These are phyloP conservation scores for Macaranga tanarius DNA, from an alignment of 441 rosid species.

Conservation along the genomic window DNA sequence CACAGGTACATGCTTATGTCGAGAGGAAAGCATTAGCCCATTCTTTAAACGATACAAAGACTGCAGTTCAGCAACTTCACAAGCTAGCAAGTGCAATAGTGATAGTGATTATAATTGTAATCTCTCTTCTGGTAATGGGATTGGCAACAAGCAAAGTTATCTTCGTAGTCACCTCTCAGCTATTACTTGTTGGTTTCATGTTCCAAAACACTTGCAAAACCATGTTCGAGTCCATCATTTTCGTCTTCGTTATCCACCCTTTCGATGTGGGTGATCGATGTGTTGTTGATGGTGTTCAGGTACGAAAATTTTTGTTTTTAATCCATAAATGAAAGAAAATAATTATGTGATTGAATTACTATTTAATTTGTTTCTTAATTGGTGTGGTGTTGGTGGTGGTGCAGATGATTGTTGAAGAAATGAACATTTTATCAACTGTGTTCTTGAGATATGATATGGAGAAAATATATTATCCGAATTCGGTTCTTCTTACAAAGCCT, in stretches of 20 bases:
- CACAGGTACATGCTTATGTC: constrained; percentile 39
- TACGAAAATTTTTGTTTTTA: neutral
- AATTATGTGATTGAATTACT: neutral
- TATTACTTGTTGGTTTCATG: constrained; percentile 42
- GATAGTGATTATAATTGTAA: constrained; percentile 30
- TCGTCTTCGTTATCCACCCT: constrained; percentile 52
- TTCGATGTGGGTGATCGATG: constrained; percentile 58
- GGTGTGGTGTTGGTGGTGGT: too few species aligned
- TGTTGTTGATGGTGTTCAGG: constrained; percentile 52
- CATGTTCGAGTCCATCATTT: constrained; percentile 45
- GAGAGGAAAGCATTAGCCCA: constrained; percentile 47
- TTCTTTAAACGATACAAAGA: constrained; percentile 47
- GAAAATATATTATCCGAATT: constrained; percentile 51
- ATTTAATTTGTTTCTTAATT: too few species aligned
- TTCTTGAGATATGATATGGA: constrained; percentile 47
- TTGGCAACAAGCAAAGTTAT: constrained; percentile 38
- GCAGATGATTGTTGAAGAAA: constrained; percentile 55
- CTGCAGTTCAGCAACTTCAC: constrained; percentile 50
- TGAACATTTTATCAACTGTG: constrained; percentile 46
- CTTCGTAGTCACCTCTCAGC: constrained; percentile 38
- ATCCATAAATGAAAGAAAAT: too few species aligned
- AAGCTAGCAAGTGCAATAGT: constrained; percentile 41
- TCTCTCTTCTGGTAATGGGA: constrained; percentile 43
- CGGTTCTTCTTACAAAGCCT: constrained; percentile 44
- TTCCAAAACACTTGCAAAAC: constrained; percentile 53